Evolutionary conservation across 345 rosid species (phyloP), one percentile per base, ranked within the genome.

Genomic region (Brassica rapa): DNA sequence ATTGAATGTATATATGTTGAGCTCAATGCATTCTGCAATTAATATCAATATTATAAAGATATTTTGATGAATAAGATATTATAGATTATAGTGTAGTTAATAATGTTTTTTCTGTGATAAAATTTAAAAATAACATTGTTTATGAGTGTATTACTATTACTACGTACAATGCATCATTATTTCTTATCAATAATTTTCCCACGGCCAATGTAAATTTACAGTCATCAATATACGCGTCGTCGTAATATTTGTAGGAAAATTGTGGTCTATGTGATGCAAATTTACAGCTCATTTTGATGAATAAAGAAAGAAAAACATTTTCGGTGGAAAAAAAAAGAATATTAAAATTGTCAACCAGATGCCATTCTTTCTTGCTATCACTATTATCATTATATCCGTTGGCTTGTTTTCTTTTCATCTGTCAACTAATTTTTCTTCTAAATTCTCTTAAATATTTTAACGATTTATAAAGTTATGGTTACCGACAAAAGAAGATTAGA

Each of bases 321-420:
- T 74, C 71, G 72, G 79, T 55, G 79, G 75, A 74, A 59, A 74
- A 53, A 68, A 68, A 53, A 16, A 62, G 70, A 51, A 27, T 80
- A 74, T 53, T 74, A 80, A 78, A 37, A 65, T 78, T 69, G 82
- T 80, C 79, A 80, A 74, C 79, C 82, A 80, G 74, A 62, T 68
- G 79, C 79, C 79, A 68, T 80, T 79, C 70, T 73, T 68, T 79
- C 29, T n/a, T 62, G 75, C 79, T 80, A 78, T 53, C 71, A 68
- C 23, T 59, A 19, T 37, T 62, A 74, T 68, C 71, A 80, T 74
- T 73, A 61, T 73, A 72, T 33, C 77, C 73, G 64, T 78, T 53
- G 23, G 60, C 60, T 53, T 53, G 60, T 53, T 64, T 37, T 21
- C 24, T 16, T 49, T 70, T 29, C 15, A 53, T 37, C 63, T 76